Evolutionary conservation across 495 filamentous ascomycete species (phyloP), one percentile per base, ranked within the genome.

Genomic region (Penicillium maclennaniae): DNA sequence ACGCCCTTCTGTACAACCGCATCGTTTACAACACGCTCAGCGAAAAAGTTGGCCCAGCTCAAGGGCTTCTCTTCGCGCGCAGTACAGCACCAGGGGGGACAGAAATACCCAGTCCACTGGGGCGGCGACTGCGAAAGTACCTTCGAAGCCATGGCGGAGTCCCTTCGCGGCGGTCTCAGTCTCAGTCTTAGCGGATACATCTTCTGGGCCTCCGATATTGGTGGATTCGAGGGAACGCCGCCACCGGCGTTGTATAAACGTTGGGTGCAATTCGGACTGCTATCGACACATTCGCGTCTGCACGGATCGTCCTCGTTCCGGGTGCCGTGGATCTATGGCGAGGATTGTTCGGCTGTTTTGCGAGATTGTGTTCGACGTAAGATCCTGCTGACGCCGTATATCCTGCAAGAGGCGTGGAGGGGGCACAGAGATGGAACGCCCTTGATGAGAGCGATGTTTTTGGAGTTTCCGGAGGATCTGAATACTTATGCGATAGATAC

Each of bases 71-170:
- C 12, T 89, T 89, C 65, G 84, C 86, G 3, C 78, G 86, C 44
- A 73, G 79, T 47, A 82, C 85, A 17, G 82, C 82, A 31, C 83
- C 85, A 4, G 86, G 86, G 15, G 15, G 81, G 80, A 0, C 86
- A 89, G 59, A 69, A 78, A 4, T 88, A 84, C 71, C 85, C 85
- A 0, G 73, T 88, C 0, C 80, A 84, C 56, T 80, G 78, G 78
- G 76, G 77, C 31, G 86, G 86, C 45, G 86, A 89, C 69, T 87
- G 84, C 69, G 85, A 89, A 59, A 83, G 79, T 39, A 88, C 86
- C 7, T 81, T 83, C 26, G 82, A 87, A 54, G 85, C 84, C 2
- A 86, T 89, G 80, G 86, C 84, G 4, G 85, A 89, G 70, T 84
- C 83, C 15, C 65, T 89, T 7, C 81, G 85, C 23, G 86, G 85